Conservation (phyloP, 176 grass and related monocot genomes). For the Hyparrhenia diplandra region DNA sequence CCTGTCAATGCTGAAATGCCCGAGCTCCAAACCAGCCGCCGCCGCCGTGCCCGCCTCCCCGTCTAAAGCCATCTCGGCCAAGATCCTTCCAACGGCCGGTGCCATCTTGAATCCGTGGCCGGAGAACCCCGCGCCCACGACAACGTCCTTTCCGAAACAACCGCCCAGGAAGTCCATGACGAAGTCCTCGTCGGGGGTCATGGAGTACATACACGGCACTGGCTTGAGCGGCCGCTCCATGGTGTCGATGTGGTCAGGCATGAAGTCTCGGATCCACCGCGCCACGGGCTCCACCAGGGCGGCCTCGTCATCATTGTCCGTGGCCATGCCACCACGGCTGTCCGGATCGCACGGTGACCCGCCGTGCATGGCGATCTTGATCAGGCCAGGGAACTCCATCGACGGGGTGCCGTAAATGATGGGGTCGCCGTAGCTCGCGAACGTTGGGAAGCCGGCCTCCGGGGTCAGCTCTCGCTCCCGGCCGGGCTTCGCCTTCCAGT, state of each 20-base stretch:
- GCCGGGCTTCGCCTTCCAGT: slow-evolving; percentile 70
- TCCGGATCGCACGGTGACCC: slow-evolving; percentile 75
- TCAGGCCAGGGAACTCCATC: slow-evolving; percentile 74
- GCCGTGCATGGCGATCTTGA: slow-evolving; percentile 78
- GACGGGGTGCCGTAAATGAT: slow-evolving; percentile 90
- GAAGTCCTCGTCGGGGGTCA: slow-evolving; percentile 81
- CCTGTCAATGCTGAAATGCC: slow-evolving; percentile 42
- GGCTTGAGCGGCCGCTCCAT: slow-evolving; percentile 49
- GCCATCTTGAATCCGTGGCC: slow-evolving; percentile 95
- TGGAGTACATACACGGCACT: slow-evolving; percentile 83
- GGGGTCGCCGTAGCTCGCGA: slow-evolving; percentile 61
- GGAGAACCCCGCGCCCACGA: slow-evolving; percentile 77
- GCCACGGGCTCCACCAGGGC: slow-evolving; percentile 45
- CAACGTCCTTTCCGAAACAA: slow-evolving; percentile 67
- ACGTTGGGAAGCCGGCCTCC: slow-evolving; percentile 73
- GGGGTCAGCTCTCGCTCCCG: slow-evolving; percentile 38
- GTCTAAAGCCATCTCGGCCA: slow-evolving; percentile 62
- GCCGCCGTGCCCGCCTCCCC: slow-evolving; percentile 29
- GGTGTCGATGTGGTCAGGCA: slow-evolving; percentile 45
- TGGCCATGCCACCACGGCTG: slow-evolving; percentile 37
- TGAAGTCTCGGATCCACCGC: slow-evolving; percentile 52
- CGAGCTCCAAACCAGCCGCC: slow-evolving; percentile 42
- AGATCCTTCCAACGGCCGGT: slow-evolving; percentile 54
- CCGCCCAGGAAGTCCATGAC: slow-evolving; percentile 75
- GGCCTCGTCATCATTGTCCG: not conserved